Percentiles rank a stretch among this genome's conserved stretches.
These are phyloP conservation scores for Apiotrichum veenhuisii DNA, from an alignment of 1,284 basidiomycete species.

Conservation along the genomic window DNA sequence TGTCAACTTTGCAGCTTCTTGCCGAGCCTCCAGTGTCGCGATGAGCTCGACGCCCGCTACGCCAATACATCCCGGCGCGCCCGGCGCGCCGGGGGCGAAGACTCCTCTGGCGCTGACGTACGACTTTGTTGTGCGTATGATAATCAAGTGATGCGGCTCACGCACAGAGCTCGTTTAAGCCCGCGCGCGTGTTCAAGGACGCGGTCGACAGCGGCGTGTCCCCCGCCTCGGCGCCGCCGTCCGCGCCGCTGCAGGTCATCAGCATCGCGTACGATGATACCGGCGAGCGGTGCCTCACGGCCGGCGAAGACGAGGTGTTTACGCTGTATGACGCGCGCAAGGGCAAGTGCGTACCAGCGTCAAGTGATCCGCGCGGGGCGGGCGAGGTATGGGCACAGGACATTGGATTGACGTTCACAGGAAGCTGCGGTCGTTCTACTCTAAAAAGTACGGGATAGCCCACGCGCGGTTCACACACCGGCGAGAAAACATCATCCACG, in stretches of 20 bases:
- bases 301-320: constrained; percentile 90
- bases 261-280: constrained; percentile 86
- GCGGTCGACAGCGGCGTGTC: constrained; percentile 62
- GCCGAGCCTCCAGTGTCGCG: no score
- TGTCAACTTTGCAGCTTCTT: no score
- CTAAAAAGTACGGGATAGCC: constrained; percentile 95
- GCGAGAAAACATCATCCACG: constrained; percentile 75
- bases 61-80: not conserved
- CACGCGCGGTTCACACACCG: constrained; percentile 93
- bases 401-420: constrained; percentile 52
- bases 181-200: constrained; percentile 80
- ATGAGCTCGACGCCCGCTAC: not conserved
- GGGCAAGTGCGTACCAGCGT: constrained; percentile 73
- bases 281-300: constrained; percentile 80
- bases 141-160: not conserved
- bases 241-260: constrained; percentile 57
- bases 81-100: not conserved
- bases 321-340: constrained; percentile 80
- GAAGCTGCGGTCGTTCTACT: constrained; percentile 72
- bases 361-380: no score
- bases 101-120: no score
- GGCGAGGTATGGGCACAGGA: no score
- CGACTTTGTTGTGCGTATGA: not conserved
- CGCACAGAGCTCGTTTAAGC: constrained; percentile 37
- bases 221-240: constrained; percentile 47